phyloP scores from a whole-genome alignment of 208 protist species.

The Polymyxa betae region DNA sequence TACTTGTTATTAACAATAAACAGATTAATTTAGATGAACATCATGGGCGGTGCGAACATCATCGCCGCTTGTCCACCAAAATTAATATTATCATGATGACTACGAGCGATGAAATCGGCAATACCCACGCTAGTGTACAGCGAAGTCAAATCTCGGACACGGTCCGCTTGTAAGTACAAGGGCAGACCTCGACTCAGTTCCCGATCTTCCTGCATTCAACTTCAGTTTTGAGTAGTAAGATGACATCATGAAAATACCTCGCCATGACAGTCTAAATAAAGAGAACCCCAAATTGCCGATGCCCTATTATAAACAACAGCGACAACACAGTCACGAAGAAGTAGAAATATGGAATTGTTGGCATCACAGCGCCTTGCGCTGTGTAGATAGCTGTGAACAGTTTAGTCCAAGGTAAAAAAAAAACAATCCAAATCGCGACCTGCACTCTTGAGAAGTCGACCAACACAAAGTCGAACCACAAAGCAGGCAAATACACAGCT shows the following conservation, averaged over 20 bases:
- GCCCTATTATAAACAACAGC: neutral
- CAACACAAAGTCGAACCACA: neutral
- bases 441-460: neutral
- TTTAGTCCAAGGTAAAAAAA: neutral
- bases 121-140: neutral
- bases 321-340: slow-evolving; percentile 1
- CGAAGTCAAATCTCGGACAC: neutral
- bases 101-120: slow-evolving; percentile 26
- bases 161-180: neutral
- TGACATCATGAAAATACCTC: neutral
- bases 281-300: slow-evolving; percentile 7
- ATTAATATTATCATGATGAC: neutral
- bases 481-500: slow-evolving; percentile 41
- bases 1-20: no score
- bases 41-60: no score
- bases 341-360: neutral
- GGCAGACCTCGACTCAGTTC: slow-evolving; percentile 3
- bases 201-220: neutral
- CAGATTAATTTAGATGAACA: no score
- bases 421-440: neutral
- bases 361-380: neutral
- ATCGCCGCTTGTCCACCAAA: neutral
- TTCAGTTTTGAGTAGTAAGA: neutral
- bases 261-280: slow-evolving; percentile 10
- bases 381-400: neutral